Percentiles rank a stretch among this genome's conserved stretches.
Evolutionary conservation across 225 moss, liverwort and hornwort species (phyloP).

Genomic region (Pseudisothecium myosuroides): DNA sequence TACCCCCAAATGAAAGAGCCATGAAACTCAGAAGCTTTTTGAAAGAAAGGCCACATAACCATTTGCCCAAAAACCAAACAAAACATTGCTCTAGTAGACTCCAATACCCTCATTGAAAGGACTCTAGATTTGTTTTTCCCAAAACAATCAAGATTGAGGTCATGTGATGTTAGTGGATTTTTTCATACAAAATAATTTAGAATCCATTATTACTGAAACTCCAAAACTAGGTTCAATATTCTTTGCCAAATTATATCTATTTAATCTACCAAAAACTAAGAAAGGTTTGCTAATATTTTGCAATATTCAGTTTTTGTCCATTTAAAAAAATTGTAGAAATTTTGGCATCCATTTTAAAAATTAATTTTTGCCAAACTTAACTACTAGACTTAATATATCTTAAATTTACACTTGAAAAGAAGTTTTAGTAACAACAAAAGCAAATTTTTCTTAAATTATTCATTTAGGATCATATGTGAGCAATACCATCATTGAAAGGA

Average conservation of each 20-base stretch:
- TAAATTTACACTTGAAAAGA: background rate
- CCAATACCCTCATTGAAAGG: background rate
- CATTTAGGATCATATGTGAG: background rate
- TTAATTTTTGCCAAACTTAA: background rate
- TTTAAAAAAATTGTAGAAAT: background rate
- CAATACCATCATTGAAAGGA: background rate
- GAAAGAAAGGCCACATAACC: too few relatives aligned
- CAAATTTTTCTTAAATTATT: background rate
- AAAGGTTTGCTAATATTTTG: accelerated
- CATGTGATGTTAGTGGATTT: background rate
- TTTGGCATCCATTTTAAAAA: background rate
- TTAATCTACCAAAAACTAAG: background rate
- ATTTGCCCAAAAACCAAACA: too few relatives aligned
- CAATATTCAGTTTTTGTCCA: background rate
- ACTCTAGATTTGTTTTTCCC: too few relatives aligned
- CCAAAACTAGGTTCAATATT: background rate
- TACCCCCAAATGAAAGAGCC: too few relatives aligned
- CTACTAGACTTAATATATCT: accelerated
- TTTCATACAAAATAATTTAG: background rate
- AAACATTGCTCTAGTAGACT: too few relatives aligned
- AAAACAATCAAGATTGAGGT: background rate
- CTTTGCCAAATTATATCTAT: background rate
- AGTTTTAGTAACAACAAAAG: background rate
- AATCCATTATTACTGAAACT: accelerated
- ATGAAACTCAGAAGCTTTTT: too few relatives aligned